Evolutionary conservation across 2,329 filamentous ascomycete species (phyloP), one percentile per base, ranked within the genome.

Genomic region (Emericellopsis cladophorae): DNA sequence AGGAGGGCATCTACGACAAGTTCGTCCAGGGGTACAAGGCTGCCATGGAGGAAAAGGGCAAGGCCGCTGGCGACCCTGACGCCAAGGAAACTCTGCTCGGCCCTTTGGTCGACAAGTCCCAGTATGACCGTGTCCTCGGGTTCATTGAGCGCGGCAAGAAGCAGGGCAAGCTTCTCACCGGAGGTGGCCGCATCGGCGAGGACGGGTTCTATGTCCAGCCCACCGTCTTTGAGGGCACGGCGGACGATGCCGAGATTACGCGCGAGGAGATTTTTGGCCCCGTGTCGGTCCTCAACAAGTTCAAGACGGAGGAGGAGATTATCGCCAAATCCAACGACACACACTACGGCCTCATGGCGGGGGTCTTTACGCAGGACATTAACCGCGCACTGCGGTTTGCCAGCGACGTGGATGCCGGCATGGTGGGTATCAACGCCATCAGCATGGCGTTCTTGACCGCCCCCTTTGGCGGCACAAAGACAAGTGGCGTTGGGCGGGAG

Each of bases 381-480:
- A 72, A 73, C 50, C 72, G 71, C 48, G 80, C 76, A 4, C 70
- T 75, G 52, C 65, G 71, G 1, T 58, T 76, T 3, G 63, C 68
- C 2, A 60, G 66, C 3, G 62, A 66, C 37, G 64, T 85, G 36
- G 77, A 84, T 55, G 71, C 75, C 11, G 81, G 81, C 24, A 82
- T 81, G 70, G 79, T 84, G 4, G 81, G 79, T 64, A 73, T 84
- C 53, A 84, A 84, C 47, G 61, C 58, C 36, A 52, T 64, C 37
- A 60, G 55, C 42, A 46, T 60, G 15, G 51, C 56, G 42, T 62
- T 64, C 42, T 48, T 65, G 33, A 54, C 43, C 5, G 56, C 59
- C 4, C 69, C 70, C 0, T 73, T 74, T 47, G 68, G 70, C 24
- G 70, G 70, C 7, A 60, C 48, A 39, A 74, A 73, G 58, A 59